These are phyloP conservation scores for Nasturtium officinale DNA, from an alignment of 345 rosid genomes.

Conservation along the genomic window DNA sequence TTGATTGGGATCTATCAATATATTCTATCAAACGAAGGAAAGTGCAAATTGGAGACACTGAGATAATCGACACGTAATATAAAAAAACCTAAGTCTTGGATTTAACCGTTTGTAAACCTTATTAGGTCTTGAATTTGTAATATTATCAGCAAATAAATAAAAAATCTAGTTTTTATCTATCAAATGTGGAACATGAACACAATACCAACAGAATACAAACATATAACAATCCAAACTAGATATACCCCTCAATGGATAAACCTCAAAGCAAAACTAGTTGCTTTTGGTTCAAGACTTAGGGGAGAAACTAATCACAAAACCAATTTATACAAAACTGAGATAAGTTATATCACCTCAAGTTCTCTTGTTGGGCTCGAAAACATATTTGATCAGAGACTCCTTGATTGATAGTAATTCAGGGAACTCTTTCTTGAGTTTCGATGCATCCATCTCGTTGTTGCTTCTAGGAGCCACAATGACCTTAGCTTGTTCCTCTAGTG, in stretches of 20 bases:
- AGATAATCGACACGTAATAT: neutral
- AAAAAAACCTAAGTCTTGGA: neutral
- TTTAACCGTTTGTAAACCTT: conserved; percentile 1
- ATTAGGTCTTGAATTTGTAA: conserved; percentile 5
- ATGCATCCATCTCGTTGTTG: conserved; percentile 58
- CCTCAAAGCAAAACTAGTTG: conserved; percentile 30
- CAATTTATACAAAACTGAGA: conserved; percentile 21
- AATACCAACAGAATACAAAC: conserved; percentile 29
- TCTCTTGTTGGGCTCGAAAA: conserved; percentile 52
- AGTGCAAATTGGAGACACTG: conserved; percentile 9
- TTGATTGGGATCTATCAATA: too few relatives aligned
- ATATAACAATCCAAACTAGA: conserved; percentile 35
- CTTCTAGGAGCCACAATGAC: conserved; percentile 58
- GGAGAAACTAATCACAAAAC: conserved; percentile 35
- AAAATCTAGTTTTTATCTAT: conserved; percentile 23
- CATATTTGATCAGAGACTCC: conserved; percentile 55
- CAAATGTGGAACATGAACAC: conserved; percentile 8
- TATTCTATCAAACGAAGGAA: too few relatives aligned
- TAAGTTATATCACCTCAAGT: conserved; percentile 33
- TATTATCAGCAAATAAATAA: conserved; percentile 3
- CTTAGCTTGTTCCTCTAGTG: conserved; percentile 56
- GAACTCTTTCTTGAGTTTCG: conserved; percentile 55
- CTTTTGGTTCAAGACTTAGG: conserved; percentile 12
- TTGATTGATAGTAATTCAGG: conserved; percentile 53
- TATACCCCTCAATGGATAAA: conserved; percentile 9